phyloP scores from a whole-genome alignment of 352 stramenopile genomes.

The Phytophthora tubulina region DNA sequence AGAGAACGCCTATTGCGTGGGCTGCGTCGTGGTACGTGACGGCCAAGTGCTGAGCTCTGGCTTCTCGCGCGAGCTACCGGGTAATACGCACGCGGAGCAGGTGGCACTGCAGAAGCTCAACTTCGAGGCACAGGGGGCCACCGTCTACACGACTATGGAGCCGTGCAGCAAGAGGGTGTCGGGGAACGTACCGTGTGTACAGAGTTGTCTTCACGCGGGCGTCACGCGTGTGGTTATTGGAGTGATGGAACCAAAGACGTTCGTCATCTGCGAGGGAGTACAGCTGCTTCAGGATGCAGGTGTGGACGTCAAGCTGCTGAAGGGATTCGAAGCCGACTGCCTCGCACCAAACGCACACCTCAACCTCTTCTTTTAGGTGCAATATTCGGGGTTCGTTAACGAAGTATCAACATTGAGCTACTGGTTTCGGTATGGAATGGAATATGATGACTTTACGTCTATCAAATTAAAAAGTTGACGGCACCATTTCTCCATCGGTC shows the following conservation, averaged over 20 bases:
- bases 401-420: too few relatives aligned
- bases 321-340: constrained; percentile 79
- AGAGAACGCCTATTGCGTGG: constrained; percentile 85
- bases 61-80: constrained; percentile 87
- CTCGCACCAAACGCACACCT: constrained; percentile 80
- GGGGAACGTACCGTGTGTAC: constrained; percentile 83
- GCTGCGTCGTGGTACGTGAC: constrained; percentile 79
- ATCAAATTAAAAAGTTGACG: neutral
- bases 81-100: constrained; percentile 92
- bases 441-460: neutral
- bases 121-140: constrained; percentile 70
- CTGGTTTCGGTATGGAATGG: too few relatives aligned
- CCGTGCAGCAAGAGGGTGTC: constrained; percentile 89
- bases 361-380: constrained; percentile 60
- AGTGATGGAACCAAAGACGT: constrained; percentile 89
- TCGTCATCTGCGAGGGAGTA: constrained; percentile 87
- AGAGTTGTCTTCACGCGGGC: constrained; percentile 76
- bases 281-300: constrained; percentile 71
- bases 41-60: constrained; percentile 68
- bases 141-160: constrained; percentile 93
- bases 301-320: constrained; percentile 75
- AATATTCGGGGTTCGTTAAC: neutral
- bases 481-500: constrained; percentile 7
- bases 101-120: constrained; percentile 85
- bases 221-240: constrained; percentile 83